Conservation (phyloP, 805 yeast genomes). For the Middelhovenomyces tepae region DNA sequence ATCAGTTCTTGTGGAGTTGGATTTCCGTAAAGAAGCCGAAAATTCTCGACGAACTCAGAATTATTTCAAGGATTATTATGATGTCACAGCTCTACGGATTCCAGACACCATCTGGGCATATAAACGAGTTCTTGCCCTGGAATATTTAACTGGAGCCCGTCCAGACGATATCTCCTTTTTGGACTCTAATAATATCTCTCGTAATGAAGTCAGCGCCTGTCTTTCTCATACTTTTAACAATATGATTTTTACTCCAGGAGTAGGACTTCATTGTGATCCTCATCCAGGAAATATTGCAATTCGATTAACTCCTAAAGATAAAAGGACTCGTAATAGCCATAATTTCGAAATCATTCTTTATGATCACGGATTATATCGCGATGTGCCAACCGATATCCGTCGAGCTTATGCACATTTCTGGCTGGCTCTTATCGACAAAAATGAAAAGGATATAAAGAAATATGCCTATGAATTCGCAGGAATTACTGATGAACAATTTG, state of each 20-base stretch:
- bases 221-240: conserved; percentile 84
- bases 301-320: conserved; percentile 31
- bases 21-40: conserved; percentile 77
- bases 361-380: conserved; percentile 91
- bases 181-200: conserved; percentile 52
- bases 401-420: conserved; percentile 84
- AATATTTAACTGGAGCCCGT: conserved; percentile 71
- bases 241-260: conserved; percentile 92
- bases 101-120: conserved; percentile 65
- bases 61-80: conserved; percentile 50
- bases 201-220: conserved; percentile 75
- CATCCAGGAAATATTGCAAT: conserved; percentile 96
- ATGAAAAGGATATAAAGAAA: conserved; percentile 53
- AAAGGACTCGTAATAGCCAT: conserved; percentile 34
- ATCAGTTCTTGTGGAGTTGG: conserved; percentile 84
- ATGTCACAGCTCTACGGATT: conserved; percentile 65
- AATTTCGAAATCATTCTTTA: conserved; percentile 88
- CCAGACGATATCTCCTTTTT: conserved; percentile 67
- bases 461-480: conserved; percentile 78
- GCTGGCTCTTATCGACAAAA: conserved; percentile 74
- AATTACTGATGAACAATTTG: conserved; percentile 42
- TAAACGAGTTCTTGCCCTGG: conserved; percentile 77
- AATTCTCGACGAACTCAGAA: conserved; percentile 66
- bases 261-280: conserved; percentile 94
- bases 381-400: conserved; percentile 68